phyloP scores from a whole-genome alignment of 176 grass and related monocot species.

The Eragrostis nindensis region DNA sequence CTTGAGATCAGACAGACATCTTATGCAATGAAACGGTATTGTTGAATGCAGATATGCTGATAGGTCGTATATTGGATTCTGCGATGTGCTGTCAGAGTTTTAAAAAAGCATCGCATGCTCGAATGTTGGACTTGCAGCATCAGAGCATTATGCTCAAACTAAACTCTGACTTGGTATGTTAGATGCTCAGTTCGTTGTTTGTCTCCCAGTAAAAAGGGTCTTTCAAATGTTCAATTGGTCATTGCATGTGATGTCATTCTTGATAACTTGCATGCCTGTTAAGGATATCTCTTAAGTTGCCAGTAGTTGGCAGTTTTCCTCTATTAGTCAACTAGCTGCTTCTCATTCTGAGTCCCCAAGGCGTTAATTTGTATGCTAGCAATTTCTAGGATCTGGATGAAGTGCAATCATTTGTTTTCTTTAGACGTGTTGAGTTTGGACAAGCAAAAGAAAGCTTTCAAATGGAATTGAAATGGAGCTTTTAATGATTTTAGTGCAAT shows the following conservation, averaged over 20 bases:
- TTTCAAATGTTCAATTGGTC: not conserved
- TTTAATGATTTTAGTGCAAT: not conserved
- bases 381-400: not conserved
- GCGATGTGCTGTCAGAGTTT: not conserved
- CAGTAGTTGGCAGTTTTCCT: not conserved
- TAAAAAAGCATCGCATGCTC: not conserved
- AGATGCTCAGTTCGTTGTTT: slow-evolving; percentile 26
- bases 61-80: slow-evolving; percentile 1
- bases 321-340: not conserved
- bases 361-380: not conserved
- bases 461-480: not conserved
- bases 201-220: not conserved
- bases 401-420: not conserved
- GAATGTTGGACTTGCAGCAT: slow-evolving; percentile 11
- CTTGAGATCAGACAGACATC: not conserved
- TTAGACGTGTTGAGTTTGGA: not conserved
- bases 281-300: not conserved
- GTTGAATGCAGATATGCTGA: slow-evolving; percentile 26
- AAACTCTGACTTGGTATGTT: not conserved
- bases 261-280: not conserved
- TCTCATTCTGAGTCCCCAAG: not conserved
- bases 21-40: slow-evolving; percentile 19
- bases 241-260: not conserved
- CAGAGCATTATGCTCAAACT: slow-evolving; percentile 14
- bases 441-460: not conserved